Percentiles rank a stretch among this genome's conserved stretches.
Evolutionary conservation across 2,329 filamentous ascomycete species (phyloP).

Genomic region (Aspergillus pseudonomiae): DNA sequence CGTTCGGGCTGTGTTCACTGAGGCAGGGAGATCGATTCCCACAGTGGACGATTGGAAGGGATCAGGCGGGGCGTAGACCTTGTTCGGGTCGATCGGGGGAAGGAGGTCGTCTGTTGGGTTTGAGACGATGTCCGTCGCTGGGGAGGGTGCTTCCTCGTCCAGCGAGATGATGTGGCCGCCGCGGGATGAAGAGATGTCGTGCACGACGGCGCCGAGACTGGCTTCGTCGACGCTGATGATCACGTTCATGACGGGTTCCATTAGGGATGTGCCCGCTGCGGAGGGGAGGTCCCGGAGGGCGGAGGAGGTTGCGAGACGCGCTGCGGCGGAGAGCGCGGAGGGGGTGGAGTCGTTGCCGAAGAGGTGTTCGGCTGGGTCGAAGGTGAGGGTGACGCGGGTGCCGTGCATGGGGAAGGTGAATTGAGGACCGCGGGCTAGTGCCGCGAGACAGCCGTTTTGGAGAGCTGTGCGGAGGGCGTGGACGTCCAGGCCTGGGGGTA

Average conservation of each 20-base stretch:
- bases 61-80: conserved; percentile 86
- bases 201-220: conserved; percentile 78
- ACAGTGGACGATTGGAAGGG: conserved; percentile 60
- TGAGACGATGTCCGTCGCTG: conserved; percentile 31
- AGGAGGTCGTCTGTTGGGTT: conserved; percentile 32
- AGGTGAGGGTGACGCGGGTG: conserved; percentile 68
- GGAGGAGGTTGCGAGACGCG: conserved; percentile 67
- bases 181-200: conserved; percentile 74
- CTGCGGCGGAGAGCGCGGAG: conserved; percentile 69
- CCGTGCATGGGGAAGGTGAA: conserved; percentile 79
- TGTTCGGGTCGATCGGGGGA: conserved; percentile 65
- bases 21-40: conserved; percentile 30
- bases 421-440: conserved; percentile 80
- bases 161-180: conserved; percentile 76
- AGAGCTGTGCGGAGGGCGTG: conserved; percentile 58
- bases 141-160: conserved; percentile 50
- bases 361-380: conserved; percentile 67
- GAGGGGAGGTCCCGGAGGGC: conserved; percentile 62
- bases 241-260: conserved; percentile 93
- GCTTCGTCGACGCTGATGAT: conserved; percentile 84
- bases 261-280: conserved; percentile 64
- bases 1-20: conserved; percentile 55
- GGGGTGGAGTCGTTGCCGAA: conserved; percentile 69
- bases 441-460: conserved; percentile 79
- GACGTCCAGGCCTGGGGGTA: conserved; percentile 59